These are phyloP conservation scores for Phytophthora lateralis DNA, from an alignment of 352 stramenopile species.

Conservation along the genomic window DNA sequence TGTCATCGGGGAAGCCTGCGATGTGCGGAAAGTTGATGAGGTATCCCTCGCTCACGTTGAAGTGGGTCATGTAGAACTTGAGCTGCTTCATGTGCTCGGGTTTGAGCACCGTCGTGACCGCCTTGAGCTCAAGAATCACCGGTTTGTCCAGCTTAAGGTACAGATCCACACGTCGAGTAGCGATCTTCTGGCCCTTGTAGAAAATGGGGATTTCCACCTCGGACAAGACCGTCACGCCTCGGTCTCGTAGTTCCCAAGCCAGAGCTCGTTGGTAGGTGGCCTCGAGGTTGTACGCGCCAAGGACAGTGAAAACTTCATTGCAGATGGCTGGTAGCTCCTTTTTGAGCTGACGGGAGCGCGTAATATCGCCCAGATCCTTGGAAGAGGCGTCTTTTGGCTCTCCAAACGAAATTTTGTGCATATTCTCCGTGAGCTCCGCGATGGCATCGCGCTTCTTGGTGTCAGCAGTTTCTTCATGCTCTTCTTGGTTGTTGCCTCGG, in stretches of 20 bases:
- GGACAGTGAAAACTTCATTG: conserved; percentile 39
- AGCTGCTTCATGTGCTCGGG: conserved; percentile 39
- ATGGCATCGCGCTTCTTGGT: conserved; percentile 5
- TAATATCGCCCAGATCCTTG: conserved; percentile 6
- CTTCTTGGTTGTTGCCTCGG: conserved; percentile 25
- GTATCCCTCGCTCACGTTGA: conserved; percentile 35
- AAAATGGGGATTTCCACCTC: conserved; percentile 40
- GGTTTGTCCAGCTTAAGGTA: conserved; percentile 34
- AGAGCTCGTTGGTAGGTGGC: conserved; percentile 47
- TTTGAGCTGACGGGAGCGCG: conserved; percentile 16
- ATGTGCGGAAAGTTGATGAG: conserved; percentile 52
- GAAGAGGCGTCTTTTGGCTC: conserved; percentile 1
- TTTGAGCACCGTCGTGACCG: conserved; percentile 24
- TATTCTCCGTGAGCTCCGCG: conserved; percentile 12
- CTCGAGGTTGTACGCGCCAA: conserved; percentile 43
- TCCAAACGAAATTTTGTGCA: conserved; percentile 35
- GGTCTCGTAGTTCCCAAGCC: conserved; percentile 26
- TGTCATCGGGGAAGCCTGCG: conserved; percentile 37
- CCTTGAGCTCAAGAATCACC: conserved; percentile 49
- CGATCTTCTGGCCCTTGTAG: conserved; percentile 39
- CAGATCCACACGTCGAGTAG: conserved; percentile 39
- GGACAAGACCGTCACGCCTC: conserved; percentile 30
- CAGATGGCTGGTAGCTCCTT: conserved; percentile 29
- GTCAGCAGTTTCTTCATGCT: conserved; percentile 13
- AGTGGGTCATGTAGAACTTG: conserved; percentile 49